These are phyloP conservation scores for Fusarium sarcochroum DNA, from an alignment of 2,329 filamentous ascomycete genomes.

Conservation along the genomic window DNA sequence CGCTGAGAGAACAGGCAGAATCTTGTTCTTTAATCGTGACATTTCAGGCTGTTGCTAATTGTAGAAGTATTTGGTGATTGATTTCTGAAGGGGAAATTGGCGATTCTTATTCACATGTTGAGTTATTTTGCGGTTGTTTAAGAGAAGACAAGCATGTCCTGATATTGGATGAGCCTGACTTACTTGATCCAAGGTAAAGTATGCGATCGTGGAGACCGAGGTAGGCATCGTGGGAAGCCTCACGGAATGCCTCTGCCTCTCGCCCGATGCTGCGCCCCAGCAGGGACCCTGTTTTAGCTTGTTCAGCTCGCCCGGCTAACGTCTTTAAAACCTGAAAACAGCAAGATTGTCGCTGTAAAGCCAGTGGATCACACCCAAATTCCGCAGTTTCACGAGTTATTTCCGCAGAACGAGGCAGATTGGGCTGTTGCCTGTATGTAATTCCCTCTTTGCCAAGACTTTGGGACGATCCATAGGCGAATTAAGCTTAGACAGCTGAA, in stretches of 20 bases:
- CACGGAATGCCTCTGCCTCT: constrained; percentile 24
- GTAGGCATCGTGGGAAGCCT: constrained; percentile 14
- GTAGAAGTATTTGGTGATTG: neutral
- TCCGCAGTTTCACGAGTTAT: constrained; percentile 19
- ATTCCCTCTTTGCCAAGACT: constrained; percentile 16
- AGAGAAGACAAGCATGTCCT: constrained; percentile 1
- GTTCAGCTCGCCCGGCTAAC: constrained; percentile 31
- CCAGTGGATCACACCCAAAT: constrained; percentile 10
- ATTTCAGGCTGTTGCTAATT: constrained; percentile 4
- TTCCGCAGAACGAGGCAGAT: constrained; percentile 28
- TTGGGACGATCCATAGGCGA: neutral
- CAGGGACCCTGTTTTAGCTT: constrained; percentile 12
- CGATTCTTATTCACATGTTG: constrained; percentile 7
- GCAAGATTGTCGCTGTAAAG: constrained; percentile 24
- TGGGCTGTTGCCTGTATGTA: constrained; percentile 14
- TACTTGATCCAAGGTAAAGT: neutral
- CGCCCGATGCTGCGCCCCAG: constrained; percentile 34
- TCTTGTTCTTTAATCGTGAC: constrained; percentile 32
- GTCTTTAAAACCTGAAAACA: constrained; percentile 22
- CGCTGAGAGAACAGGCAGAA: constrained; percentile 29
- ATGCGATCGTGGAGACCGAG: neutral
- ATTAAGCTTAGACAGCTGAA: neutral
- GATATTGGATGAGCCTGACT: neutral
- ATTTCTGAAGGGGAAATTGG: neutral
- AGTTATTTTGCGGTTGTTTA: neutral